Evolutionary conservation across 306 rosid species (phyloP).

Genomic region (Lagenaria siceraria): DNA sequence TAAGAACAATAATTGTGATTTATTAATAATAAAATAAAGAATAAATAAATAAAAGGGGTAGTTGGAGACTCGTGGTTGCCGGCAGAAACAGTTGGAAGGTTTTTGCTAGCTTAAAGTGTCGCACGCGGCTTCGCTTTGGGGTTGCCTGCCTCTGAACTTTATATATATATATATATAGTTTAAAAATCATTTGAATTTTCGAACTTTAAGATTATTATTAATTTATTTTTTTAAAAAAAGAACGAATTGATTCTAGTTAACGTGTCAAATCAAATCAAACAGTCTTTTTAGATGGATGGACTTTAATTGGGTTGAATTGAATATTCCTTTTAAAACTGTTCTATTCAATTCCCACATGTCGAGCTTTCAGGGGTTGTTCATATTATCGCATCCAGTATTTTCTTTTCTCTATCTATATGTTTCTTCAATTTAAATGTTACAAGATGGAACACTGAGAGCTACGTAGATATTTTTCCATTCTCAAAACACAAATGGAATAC

Average conservation of each 20-base stretch:
- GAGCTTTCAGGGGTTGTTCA: background rate
- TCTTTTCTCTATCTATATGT: no score
- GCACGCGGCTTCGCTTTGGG: background rate
- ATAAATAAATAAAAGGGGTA: background rate
- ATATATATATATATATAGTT: background rate
- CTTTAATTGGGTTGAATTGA: background rate
- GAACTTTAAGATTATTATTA: background rate
- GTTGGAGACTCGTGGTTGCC: conserved; percentile 17
- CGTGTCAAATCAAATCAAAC: background rate
- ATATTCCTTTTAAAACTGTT: background rate
- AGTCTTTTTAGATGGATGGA: background rate
- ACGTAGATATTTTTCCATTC: background rate
- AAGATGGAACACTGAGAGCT: background rate
- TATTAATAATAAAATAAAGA: background rate
- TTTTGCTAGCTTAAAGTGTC: conserved; percentile 13
- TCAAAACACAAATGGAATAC: background rate
- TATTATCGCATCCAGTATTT: background rate
- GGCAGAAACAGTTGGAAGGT: conserved; percentile 40
- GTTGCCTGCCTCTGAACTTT: background rate
- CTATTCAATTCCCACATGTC: background rate
- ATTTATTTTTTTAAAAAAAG: no score
- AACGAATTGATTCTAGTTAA: background rate
- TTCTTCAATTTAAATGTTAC: background rate
- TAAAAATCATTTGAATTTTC: background rate
- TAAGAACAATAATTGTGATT: background rate